Conservation (phyloP, 192 early-diverging fungal species). For the Dissophora ornata region DNA sequence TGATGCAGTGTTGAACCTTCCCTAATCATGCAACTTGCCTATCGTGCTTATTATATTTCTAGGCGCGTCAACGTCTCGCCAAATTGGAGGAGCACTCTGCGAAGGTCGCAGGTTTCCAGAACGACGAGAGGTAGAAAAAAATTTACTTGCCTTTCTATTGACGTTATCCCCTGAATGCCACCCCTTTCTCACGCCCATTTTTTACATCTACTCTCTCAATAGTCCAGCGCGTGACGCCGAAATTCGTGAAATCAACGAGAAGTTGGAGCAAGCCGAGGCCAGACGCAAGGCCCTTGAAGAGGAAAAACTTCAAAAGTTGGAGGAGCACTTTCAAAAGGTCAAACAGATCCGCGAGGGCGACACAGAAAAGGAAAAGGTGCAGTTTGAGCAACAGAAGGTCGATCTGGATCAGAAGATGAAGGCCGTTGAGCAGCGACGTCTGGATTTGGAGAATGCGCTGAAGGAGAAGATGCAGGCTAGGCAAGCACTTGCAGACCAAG, state of each 20-base stretch:
- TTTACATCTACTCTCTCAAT: not conserved
- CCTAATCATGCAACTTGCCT: not conserved
- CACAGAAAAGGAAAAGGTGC: constrained; percentile 27
- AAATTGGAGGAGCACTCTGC: constrained; percentile 46
- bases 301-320: constrained; percentile 40
- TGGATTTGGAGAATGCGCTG: constrained; percentile 35
- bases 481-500: constrained; percentile 41
- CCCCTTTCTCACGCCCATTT: not conserved
- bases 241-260: constrained; percentile 49
- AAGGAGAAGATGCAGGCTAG: constrained; percentile 50
- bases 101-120: constrained; percentile 46
- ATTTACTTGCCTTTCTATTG: not conserved
- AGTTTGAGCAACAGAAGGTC: constrained; percentile 42
- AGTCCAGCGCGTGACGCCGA: constrained; percentile 32
- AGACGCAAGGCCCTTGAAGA: constrained; percentile 49
- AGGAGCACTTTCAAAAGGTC: constrained; percentile 38
- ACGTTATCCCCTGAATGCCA: no score
- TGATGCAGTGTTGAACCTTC: not conserved
- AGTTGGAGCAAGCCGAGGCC: constrained; percentile 41
- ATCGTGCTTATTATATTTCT: not conserved
- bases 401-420: constrained; percentile 54
- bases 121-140: constrained; percentile 32
- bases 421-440: constrained; percentile 39
- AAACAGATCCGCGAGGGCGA: constrained; percentile 24
- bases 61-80: constrained; percentile 43